These are phyloP conservation scores for Exophiala lecanii-corni DNA, from an alignment of 2,329 filamentous ascomycete genomes.

Conservation along the genomic window DNA sequence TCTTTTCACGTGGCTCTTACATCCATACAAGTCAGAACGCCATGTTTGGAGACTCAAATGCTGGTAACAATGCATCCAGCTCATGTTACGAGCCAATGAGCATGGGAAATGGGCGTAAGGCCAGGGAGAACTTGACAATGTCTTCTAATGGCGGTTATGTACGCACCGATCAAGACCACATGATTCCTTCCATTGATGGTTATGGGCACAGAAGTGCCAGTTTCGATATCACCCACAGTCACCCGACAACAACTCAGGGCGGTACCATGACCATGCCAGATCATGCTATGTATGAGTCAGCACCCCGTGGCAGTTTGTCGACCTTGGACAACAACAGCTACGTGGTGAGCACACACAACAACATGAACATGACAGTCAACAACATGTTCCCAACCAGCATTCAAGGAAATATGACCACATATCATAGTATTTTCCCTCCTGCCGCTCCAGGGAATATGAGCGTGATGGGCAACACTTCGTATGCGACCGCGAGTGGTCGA, in stretches of 20 bases:
- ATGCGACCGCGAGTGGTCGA: neutral
- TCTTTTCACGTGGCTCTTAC: neutral
- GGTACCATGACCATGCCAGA: neutral
- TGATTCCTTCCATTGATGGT: neutral
- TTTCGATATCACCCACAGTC: too few species aligned
- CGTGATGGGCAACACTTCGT: neutral
- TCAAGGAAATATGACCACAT: neutral
- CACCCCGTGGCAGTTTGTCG: neutral
- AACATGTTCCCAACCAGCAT: neutral
- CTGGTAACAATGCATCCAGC: neutral
- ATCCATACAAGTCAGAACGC: neutral
- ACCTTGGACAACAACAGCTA: neutral
- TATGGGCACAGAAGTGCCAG: neutral
- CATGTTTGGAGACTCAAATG: neutral
- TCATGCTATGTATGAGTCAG: neutral
- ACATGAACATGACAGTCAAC: neutral
- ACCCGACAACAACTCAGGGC: neutral
- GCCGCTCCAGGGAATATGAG: neutral
- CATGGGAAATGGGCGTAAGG: neutral
- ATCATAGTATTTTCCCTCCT: neutral
- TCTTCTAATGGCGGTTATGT: neutral
- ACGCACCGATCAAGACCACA: neutral
- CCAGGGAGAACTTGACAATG: neutral
- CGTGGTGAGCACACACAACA: neutral
- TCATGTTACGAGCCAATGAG: neutral